Conservation (phyloP, 805 yeast genomes). For the Sugiyamaella boreocaroliniensis region DNA sequence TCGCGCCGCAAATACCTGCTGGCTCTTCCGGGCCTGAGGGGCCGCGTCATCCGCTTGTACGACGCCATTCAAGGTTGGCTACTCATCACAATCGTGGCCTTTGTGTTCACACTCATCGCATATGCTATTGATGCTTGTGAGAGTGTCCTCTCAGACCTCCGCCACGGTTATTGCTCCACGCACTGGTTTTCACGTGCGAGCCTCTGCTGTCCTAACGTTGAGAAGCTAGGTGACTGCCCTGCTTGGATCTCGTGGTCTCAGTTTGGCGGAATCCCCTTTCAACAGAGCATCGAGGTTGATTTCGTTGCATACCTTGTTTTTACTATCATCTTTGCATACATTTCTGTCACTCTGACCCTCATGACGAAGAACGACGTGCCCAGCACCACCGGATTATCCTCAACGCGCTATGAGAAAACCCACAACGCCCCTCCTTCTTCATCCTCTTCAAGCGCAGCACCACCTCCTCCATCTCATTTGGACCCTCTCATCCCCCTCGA, state of each 20-base stretch:
- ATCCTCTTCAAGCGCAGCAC: not conserved
- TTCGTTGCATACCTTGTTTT: constrained; percentile 30
- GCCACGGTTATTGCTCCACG: constrained; percentile 45
- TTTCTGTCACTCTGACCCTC: constrained; percentile 42
- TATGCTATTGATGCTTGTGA: constrained; percentile 44
- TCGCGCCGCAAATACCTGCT: constrained; percentile 36
- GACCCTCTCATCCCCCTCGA: not conserved
- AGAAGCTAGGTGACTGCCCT: constrained; percentile 26
- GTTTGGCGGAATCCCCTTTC: constrained; percentile 6
- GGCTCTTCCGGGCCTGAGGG: constrained; percentile 31
- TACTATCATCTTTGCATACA: constrained; percentile 39
- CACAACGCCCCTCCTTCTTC: not conserved
- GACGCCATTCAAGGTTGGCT: constrained; percentile 45
- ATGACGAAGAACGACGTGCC: constrained; percentile 39
- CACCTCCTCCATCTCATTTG: not conserved
- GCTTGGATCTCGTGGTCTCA: constrained; percentile 44
- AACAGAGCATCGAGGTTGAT: constrained; percentile 3
- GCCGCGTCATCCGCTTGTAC: constrained; percentile 28
- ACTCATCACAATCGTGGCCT: constrained; percentile 41
- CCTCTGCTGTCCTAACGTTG: constrained; percentile 34
- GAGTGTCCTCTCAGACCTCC: constrained; percentile 42
- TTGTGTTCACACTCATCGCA: constrained; percentile 44
- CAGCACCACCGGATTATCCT: not conserved
- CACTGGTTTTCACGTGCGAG: constrained; percentile 41
- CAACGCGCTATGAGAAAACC: not conserved